Evolutionary conservation across 1,284 basidiomycete genomes (phyloP), one percentile per base, ranked within the genome.

Genomic region (Ustilago lituana): DNA sequence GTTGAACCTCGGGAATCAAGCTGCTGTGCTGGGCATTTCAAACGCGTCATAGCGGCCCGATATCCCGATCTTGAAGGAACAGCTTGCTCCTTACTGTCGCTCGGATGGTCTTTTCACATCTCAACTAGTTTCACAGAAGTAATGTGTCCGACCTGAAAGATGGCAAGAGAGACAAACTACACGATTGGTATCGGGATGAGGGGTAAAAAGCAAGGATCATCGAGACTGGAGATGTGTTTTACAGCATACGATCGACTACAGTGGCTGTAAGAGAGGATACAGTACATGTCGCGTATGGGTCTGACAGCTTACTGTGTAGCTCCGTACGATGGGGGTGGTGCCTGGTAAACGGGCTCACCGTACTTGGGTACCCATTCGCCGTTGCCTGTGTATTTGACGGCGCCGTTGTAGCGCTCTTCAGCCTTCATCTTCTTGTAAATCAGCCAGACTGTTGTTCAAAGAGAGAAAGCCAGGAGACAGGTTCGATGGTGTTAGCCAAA

Each of bases 341-440:
- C 37, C 17, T 48, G 37, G n/a, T 48, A 46, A 23, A 69, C 23
- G 19, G 66, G 55, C 44, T 65, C 53, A 24, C 35, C 47, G 32
- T 58, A 51, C 32, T 58, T 58, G 41, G 61, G 59, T 22, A 61
- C 53, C 61, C 66, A 75, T 39, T 73, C 66, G 48, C 70, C 73
- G 51, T 74, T 74, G 47, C 73, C 68, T 2, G 44, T 55, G 58
- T 74, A 74, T 29, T 52, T 35, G 33, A 74, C 61, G 15, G 60
- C 64, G 23, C 49, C 55, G 38, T 66, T 66, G 51, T 50, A 72
- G 10, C 56, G 55, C 44, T 75, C 73, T 46, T 75, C 73, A 44
- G 73, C 70, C 45, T 73, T 65, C 61, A 73, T 75, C 57, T 68
- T 71, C 59, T 66, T 70, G 51, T 60, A 73, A 56, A 73, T 66